Percentiles rank a stretch among this genome's conserved stretches.
phyloP scores from a whole-genome alignment of 176 grass and related monocot genomes.

The Cenchrus purpureus region DNA sequence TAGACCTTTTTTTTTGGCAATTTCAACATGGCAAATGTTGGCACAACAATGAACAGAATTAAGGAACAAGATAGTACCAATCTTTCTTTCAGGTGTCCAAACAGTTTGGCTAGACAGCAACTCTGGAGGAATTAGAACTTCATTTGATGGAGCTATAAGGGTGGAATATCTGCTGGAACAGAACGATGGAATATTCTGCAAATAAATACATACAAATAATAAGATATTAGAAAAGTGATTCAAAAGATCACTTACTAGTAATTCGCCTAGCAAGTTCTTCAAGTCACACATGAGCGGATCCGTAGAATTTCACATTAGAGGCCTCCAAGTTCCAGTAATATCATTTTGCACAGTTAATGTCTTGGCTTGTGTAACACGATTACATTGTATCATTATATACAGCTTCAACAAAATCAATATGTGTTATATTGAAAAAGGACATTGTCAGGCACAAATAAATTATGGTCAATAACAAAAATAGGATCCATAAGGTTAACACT shows the following conservation, averaged over 20 bases:
- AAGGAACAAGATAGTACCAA: slow-evolving; percentile 40
- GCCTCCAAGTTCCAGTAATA: neutral
- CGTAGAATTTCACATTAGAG: neutral
- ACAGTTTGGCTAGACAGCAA: slow-evolving; percentile 54
- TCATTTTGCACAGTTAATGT: neutral
- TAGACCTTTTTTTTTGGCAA: neutral
- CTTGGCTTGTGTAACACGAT: neutral
- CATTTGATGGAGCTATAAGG: slow-evolving; percentile 53
- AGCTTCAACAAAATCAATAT: neutral
- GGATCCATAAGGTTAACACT: neutral
- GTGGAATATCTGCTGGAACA: slow-evolving; percentile 47
- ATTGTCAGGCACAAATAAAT: too few species aligned
- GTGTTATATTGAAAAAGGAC: neutral
- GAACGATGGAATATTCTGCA: slow-evolving; percentile 49
- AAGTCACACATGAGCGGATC: neutral
- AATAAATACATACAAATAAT: slow-evolving; percentile 38
- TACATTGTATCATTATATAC: neutral
- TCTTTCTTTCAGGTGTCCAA: slow-evolving; percentile 48
- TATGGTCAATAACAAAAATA: too few species aligned
- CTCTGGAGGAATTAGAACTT: slow-evolving; percentile 58
- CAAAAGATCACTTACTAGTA: neutral
- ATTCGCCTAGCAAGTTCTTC: neutral
- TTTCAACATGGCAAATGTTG: neutral
- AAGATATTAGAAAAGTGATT: neutral
- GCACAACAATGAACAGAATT: neutral